These are phyloP conservation scores for Tarenaya hassleriana DNA, from an alignment of 345 rosid genomes.

Conservation along the genomic window DNA sequence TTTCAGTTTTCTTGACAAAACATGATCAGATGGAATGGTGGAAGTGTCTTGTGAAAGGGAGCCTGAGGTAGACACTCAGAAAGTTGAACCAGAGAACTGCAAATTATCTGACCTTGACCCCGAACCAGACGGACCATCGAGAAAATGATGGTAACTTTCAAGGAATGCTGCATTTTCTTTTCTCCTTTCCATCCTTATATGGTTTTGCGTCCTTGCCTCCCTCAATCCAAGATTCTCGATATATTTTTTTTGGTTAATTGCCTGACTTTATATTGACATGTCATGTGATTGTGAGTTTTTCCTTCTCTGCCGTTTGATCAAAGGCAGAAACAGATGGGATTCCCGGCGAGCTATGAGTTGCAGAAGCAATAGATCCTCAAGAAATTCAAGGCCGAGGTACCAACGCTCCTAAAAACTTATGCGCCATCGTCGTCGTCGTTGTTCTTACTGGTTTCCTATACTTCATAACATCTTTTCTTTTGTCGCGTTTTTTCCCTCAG, in stretches of 20 bases:
- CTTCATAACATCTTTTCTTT: background rate
- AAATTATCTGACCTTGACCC: conserved; percentile 76
- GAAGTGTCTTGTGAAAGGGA: conserved; percentile 73
- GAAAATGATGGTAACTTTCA: conserved; percentile 72
- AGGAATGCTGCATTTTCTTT: background rate
- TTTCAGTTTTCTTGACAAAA: conserved; percentile 50
- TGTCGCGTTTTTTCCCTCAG: conserved; percentile 2
- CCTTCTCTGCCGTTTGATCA: conserved; percentile 62
- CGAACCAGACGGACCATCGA: conserved; percentile 71
- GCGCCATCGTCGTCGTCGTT: background rate
- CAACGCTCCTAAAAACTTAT: too few species aligned
- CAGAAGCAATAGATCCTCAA: conserved; percentile 78
- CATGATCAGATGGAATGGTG: conserved; percentile 93
- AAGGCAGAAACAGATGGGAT: conserved; percentile 89
- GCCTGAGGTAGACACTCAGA: conserved; percentile 87
- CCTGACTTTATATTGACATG: too few species aligned
- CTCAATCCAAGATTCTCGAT: too few species aligned
- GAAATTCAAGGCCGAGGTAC: conserved; percentile 68
- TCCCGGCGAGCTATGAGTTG: conserved; percentile 79
- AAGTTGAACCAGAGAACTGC: conserved; percentile 88
- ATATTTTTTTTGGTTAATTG: too few species aligned
- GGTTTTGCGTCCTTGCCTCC: too few species aligned
- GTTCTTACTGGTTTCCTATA: background rate
- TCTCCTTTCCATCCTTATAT: too few species aligned
- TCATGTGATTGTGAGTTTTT: background rate